These are phyloP conservation scores for Ceratobasidium papillatum DNA, from an alignment of 1,284 basidiomycete species.

Conservation along the genomic window DNA sequence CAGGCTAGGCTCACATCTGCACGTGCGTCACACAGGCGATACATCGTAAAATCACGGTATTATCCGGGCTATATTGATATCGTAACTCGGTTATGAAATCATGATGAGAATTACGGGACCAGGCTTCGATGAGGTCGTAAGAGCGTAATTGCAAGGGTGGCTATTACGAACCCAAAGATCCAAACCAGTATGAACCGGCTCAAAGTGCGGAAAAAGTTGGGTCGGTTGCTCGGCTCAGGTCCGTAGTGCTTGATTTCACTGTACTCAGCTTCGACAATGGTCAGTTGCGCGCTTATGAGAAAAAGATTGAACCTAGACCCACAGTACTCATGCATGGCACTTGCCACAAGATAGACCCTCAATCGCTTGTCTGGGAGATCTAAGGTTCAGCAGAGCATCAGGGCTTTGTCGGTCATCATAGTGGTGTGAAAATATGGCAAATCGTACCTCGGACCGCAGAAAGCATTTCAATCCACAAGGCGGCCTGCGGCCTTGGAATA, in stretches of 20 bases:
- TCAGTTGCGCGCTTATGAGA: not conserved
- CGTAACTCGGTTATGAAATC: no score
- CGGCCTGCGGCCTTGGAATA: not conserved
- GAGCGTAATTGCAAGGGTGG: not conserved
- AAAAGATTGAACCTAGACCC: not conserved
- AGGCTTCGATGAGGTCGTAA: constrained; percentile 6
- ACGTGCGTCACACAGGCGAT: no score
- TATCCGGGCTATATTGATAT: no score
- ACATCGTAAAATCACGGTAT: no score
- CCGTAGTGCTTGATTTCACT: not conserved
- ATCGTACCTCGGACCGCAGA: not conserved
- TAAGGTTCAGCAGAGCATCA: not conserved
- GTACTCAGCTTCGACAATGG: not conserved
- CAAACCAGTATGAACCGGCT: constrained; percentile 13
- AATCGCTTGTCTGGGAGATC: constrained; percentile 15
- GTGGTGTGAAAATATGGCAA: not conserved
- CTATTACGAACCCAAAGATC: constrained; percentile 5
- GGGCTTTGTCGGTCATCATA: not conserved
- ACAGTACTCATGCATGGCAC: constrained; percentile 20
- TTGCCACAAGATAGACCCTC: constrained; percentile 13
- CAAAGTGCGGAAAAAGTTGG: not conserved
- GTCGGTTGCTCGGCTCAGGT: not conserved
- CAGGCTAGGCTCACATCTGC: no score
- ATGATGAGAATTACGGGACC: no score
- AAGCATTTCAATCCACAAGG: constrained; percentile 25